Percentiles rank a stretch among this genome's conserved stretches.
Evolutionary conservation across 2,329 filamentous ascomycete genomes (phyloP).

Genomic region (Sodiomyces alkalinus): DNA sequence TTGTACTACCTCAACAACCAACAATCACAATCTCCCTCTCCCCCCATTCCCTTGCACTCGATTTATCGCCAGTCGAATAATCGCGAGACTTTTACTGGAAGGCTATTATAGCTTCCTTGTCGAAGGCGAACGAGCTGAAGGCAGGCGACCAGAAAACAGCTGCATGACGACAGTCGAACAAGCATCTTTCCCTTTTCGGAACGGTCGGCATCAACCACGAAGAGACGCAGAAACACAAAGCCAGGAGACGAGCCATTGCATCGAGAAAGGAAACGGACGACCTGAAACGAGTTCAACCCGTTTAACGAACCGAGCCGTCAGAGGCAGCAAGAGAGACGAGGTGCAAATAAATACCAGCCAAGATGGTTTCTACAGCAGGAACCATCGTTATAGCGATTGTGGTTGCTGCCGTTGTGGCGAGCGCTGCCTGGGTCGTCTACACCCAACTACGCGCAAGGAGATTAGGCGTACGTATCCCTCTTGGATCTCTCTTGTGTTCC

Average conservation of each 20-base stretch:
- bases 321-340: neutral
- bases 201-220: neutral
- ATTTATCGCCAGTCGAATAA: too few species aligned
- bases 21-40: too few species aligned
- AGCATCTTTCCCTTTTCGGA: neutral
- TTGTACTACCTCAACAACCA: too few species aligned
- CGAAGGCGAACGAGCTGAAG: constrained; percentile 49
- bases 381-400: constrained; percentile 61
- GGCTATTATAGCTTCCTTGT: too few species aligned
- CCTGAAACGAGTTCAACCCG: too few species aligned
- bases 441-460: constrained; percentile 57
- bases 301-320: too few species aligned
- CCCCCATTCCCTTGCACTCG: too few species aligned
- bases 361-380: constrained; percentile 43
- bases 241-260: neutral
- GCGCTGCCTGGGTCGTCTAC: constrained; percentile 53
- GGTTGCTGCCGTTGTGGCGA: constrained; percentile 41
- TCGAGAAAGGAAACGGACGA: neutral
- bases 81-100: too few species aligned
- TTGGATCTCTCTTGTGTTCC: neutral
- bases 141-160: constrained; percentile 26
- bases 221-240: neutral
- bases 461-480: constrained; percentile 41
- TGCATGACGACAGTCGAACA: neutral
- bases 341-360: constrained; percentile 7